These are phyloP conservation scores for Aspergillus hiratsukae DNA, from an alignment of 2,329 filamentous ascomycete species.

Conservation along the genomic window DNA sequence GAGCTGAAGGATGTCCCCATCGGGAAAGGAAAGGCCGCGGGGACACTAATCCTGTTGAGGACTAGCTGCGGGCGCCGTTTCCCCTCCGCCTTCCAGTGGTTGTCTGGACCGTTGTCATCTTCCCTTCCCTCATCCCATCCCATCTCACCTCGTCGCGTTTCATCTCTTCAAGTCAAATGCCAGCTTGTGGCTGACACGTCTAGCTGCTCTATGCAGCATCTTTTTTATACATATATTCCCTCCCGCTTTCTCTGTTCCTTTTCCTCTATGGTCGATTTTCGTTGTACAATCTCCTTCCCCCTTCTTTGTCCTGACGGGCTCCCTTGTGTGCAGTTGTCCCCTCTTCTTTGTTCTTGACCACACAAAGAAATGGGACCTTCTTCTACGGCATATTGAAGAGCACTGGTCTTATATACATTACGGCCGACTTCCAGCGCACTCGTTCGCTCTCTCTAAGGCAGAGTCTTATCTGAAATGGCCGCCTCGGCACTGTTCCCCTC, in stretches of 20 bases:
- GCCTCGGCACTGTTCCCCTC: conserved; percentile 26
- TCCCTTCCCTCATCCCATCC: conserved; percentile 3
- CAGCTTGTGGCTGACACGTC: neutral
- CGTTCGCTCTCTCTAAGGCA: neutral
- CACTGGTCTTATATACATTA: conserved; percentile 4
- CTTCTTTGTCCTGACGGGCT: neutral
- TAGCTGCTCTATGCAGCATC: neutral
- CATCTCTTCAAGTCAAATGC: neutral
- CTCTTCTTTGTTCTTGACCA: neutral
- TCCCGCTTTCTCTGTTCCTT: neutral
- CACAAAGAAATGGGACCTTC: neutral
- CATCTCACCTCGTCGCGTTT: neutral
- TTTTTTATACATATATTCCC: neutral
- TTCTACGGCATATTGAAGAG: neutral
- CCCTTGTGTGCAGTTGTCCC: neutral
- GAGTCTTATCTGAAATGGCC: conserved; percentile 23
- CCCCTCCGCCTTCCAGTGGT: conserved; percentile 12
- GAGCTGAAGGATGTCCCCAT: neutral
- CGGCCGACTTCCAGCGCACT: neutral
- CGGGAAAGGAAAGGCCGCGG: conserved; percentile 4
- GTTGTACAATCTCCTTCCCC: neutral
- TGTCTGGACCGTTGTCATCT: conserved; percentile 15
- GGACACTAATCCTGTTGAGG: conserved; percentile 11
- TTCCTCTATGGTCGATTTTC: neutral
- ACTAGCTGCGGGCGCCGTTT: conserved; percentile 12